A percentile compares a stretch with the other conserved stretches of the same genome.
phyloP scores from a whole-genome alignment of 164 flowering plant species.

The Piper betle region DNA sequence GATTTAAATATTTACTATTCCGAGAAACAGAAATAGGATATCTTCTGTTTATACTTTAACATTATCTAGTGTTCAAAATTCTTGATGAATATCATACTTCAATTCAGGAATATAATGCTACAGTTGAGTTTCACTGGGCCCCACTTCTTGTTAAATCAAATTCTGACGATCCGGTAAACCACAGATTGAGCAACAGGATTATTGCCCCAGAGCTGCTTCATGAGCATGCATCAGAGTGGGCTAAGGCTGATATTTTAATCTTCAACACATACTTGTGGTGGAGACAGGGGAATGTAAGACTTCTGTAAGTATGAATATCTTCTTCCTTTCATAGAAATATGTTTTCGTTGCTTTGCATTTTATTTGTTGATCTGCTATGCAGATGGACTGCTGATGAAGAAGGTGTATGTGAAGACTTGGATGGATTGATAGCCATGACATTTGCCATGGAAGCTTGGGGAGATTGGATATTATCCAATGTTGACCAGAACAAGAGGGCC shows the following conservation, averaged over 20 bases:
- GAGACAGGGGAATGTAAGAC: constrained; percentile 91
- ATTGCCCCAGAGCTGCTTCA: constrained; percentile 67
- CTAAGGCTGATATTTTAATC: constrained; percentile 74
- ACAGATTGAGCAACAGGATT: constrained; percentile 65
- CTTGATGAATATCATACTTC: neutral
- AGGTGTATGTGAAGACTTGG: constrained; percentile 68
- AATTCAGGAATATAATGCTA: constrained; percentile 75
- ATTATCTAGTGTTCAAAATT: neutral
- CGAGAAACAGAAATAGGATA: neutral
- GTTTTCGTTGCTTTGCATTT: neutral
- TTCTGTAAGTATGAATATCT: constrained; percentile 37
- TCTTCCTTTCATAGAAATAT: neutral
- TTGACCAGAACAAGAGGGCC: constrained; percentile 38
- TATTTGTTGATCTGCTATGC: constrained; percentile 6
- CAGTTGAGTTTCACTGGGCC: constrained; percentile 91
- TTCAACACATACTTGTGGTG: constrained; percentile 97
- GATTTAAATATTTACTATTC: too few relatives aligned
- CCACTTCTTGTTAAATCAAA: constrained; percentile 88
- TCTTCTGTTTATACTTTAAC: neutral
- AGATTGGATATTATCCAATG: constrained; percentile 58
- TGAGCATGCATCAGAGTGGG: constrained; percentile 74
- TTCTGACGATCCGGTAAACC: constrained; percentile 87
- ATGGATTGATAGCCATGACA: constrained; percentile 71
- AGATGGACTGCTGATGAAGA: constrained; percentile 72
- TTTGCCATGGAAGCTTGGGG: constrained; percentile 91